Base-by-base conservation (phyloP, 768 basidiomycete species). In the Mycena alexandri region DNA sequence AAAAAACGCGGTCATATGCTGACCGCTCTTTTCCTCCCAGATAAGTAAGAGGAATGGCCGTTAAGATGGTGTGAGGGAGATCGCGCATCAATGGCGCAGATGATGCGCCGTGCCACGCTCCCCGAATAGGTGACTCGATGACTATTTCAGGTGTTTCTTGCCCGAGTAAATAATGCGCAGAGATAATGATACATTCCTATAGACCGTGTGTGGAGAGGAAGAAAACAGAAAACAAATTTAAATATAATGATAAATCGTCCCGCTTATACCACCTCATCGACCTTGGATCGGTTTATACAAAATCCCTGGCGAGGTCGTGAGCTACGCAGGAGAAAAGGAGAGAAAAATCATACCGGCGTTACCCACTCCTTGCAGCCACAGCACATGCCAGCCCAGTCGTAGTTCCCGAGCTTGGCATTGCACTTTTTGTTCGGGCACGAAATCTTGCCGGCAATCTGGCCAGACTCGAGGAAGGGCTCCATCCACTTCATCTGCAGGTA, bases 311-410 rank as follows among this genome's bases (percentile, higher is more conserved):
- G 42, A 5, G 14, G 38, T 24, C 24, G 29, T 51, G 36, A n/a
- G 4, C 46, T 11, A 42, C 11, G 46, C 22, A 17, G 7, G 10
- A 68, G 43, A 70, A 19, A 11, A 22, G 36, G 10, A 12, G 53
- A 17, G 17, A 36, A n/a, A 24, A 22, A 51, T 80, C 91, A 75
- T 71, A 96, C 95, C 48, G 96, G 96, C 11, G 90, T 91, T 29
- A 97, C 93, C 96, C 96, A 98, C 74, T 90, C 89, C 72, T 91
- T 93, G 75, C 96, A 98, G 24, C 93, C 92, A 75, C 96, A 97
- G 73, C 90, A 88, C 33, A 94, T 89, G 0, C 97, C 97, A 6
- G 96, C 95, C 98, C 98, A 99, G 76, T 98, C 96, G 72, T 90
- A 99, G 76, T 94, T 98, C 3, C 98, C 98, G 19, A 99, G 84